Evolutionary conservation across 805 yeast genomes (phyloP).

Genomic region (Candida nanaspora): DNA sequence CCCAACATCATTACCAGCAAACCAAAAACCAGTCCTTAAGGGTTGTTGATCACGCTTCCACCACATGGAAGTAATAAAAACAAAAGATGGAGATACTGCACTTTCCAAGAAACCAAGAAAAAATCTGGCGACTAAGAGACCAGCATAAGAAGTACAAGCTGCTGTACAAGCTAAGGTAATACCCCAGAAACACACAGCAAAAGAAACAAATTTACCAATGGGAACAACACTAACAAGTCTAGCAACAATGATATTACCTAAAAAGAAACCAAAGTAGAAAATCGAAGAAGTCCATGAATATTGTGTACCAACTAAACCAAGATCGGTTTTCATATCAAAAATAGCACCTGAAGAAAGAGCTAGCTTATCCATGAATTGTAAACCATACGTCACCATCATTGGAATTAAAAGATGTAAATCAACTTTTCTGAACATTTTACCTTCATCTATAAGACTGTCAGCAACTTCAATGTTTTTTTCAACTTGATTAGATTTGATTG

Average conservation of each 20-base stretch:
- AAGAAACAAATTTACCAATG: conserved; percentile 40
- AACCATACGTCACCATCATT: conserved; percentile 39
- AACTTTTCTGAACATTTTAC: conserved; percentile 27
- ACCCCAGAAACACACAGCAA: conserved; percentile 54
- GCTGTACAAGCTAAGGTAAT: conserved; percentile 43
- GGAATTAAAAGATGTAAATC: conserved; percentile 45
- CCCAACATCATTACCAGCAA: conserved; percentile 23
- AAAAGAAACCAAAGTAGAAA: conserved; percentile 48
- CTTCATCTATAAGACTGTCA: conserved; percentile 4
- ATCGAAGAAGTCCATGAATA: conserved; percentile 27
- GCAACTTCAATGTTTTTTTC: background rate
- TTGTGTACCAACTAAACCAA: conserved; percentile 37
- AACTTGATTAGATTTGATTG: background rate
- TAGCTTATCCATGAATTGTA: conserved; percentile 56
- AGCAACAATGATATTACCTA: conserved; percentile 28
- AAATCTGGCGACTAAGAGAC: conserved; percentile 38
- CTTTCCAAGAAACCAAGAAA: conserved; percentile 36
- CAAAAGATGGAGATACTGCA: conserved; percentile 27
- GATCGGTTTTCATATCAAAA: conserved; percentile 44
- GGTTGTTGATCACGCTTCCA: conserved; percentile 18
- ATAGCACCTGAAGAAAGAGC: conserved; percentile 49
- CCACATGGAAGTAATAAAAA: conserved; percentile 23
- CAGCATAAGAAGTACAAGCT: conserved; percentile 30
- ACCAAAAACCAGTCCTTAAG: conserved; percentile 26
- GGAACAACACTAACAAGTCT: conserved; percentile 45